These are phyloP conservation scores for Penium margaritaceum DNA, from an alignment of 139 green algal species.

Conservation along the genomic window DNA sequence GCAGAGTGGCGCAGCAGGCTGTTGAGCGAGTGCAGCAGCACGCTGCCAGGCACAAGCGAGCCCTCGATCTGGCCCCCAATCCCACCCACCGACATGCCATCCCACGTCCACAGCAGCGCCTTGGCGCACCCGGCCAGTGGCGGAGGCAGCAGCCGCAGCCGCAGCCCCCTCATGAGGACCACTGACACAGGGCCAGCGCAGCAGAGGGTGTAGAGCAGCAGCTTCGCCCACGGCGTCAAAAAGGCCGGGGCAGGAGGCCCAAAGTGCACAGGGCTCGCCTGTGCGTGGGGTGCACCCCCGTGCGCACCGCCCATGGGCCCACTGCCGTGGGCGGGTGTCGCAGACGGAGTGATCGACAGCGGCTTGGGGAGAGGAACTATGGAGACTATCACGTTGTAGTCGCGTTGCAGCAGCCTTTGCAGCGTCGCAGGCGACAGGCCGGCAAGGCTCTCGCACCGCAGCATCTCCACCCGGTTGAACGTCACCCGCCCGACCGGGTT, in stretches of 20 bases:
- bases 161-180: constrained; percentile 39
- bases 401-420: constrained; percentile 22
- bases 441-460: constrained; percentile 44
- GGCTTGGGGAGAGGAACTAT: constrained; percentile 25
- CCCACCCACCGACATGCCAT: constrained; percentile 31
- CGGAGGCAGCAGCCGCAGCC: constrained; percentile 32
- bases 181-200: constrained; percentile 28
- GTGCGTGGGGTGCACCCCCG: no score
- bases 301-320: no score
- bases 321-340: no score
- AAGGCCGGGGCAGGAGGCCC: constrained; percentile 32
- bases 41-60: constrained; percentile 18
- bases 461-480: constrained; percentile 31
- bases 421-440: constrained; percentile 19
- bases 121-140: constrained; percentile 6
- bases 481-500: no score
- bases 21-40: constrained; percentile 40
- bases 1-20: constrained; percentile 26
- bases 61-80: constrained; percentile 30
- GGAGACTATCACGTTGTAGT: constrained; percentile 37
- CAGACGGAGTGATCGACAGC: not conserved
- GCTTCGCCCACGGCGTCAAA: constrained; percentile 37
- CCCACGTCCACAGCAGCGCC: constrained; percentile 41
- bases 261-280: constrained; percentile 37
- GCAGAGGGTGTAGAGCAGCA: constrained; percentile 33